Percentiles rank a stretch among this genome's conserved stretches.
Conservation (phyloP, 2,329 filamentous ascomycete genomes). For the Colletotrichum sp. region DNA sequence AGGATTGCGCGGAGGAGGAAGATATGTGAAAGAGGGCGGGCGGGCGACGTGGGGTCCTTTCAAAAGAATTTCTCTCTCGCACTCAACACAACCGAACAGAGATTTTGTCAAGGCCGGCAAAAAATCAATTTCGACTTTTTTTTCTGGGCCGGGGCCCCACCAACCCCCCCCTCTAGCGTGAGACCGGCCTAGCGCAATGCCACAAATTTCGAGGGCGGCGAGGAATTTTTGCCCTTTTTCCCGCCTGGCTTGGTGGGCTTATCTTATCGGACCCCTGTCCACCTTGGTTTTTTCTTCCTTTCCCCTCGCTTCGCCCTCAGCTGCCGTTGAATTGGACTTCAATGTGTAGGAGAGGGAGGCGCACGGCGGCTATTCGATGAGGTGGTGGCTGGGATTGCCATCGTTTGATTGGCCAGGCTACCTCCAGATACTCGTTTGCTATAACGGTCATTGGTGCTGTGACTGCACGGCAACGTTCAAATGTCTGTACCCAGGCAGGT, state of each 20-base stretch:
- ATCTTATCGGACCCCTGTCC: constrained; percentile 16
- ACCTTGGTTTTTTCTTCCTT: neutral
- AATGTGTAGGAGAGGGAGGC: neutral
- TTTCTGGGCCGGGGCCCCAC: constrained; percentile 18
- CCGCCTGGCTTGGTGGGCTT: constrained; percentile 4
- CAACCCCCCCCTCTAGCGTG: constrained; percentile 16
- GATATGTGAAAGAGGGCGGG: constrained; percentile 18
- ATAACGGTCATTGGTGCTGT: neutral
- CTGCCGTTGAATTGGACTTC: neutral
- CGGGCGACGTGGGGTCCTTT: constrained; percentile 22
- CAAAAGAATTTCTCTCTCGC: constrained; percentile 21
- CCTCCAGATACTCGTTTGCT: neutral
- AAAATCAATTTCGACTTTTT: constrained; percentile 25
- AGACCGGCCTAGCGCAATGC: constrained; percentile 9
- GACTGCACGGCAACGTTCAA: neutral
- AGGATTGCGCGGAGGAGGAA: constrained; percentile 21
- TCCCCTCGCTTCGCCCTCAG: neutral
- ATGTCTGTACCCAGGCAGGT: neutral
- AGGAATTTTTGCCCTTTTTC: constrained; percentile 14
- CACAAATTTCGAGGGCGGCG: constrained; percentile 16
- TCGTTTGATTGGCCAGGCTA: neutral
- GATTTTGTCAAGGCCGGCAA: constrained; percentile 20
- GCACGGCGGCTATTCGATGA: neutral
- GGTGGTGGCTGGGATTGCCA: neutral
- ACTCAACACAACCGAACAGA: constrained; percentile 13